Evolutionary conservation across 2,329 filamentous ascomycete genomes (phyloP).

Genomic region (Elsinoe perseae): DNA sequence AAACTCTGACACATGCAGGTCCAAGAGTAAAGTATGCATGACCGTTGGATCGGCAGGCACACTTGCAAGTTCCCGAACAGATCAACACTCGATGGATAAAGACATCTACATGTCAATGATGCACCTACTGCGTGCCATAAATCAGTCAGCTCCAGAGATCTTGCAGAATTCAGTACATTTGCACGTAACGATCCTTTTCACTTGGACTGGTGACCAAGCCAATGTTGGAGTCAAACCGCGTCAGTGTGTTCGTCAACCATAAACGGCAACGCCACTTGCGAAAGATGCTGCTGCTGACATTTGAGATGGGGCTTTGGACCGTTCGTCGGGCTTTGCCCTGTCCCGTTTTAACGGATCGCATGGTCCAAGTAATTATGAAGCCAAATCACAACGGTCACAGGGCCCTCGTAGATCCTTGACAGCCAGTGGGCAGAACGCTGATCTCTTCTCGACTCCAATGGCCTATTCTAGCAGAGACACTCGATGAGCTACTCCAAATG

Average conservation of each 20-base stretch:
- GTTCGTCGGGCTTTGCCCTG: background rate
- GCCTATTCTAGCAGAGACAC: background rate
- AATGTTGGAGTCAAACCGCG: constrained; percentile 7
- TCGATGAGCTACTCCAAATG: background rate
- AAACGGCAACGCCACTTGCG: background rate
- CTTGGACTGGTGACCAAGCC: background rate
- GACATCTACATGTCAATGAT: background rate
- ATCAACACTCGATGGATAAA: background rate
- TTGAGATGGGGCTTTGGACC: background rate
- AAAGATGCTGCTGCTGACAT: background rate
- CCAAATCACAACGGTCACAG: background rate
- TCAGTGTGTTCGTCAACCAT: background rate
- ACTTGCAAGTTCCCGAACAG: background rate
- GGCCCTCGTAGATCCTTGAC: background rate
- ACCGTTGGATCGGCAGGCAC: constrained; percentile 8
- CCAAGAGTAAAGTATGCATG: background rate
- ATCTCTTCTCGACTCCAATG: constrained; percentile 1
- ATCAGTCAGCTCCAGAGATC: too few species aligned
- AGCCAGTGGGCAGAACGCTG: background rate
- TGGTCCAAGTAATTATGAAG: constrained; percentile 5
- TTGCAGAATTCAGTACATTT: too few species aligned
- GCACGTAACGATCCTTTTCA: too few species aligned
- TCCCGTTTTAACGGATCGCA: background rate
- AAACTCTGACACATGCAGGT: background rate
- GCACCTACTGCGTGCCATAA: too few species aligned